A percentile compares a stretch with the other conserved stretches of the same genome.
These are phyloP conservation scores for Amoebophrya sp. DNA, from an alignment of 169 alveolate genomes.

Conservation along the genomic window DNA sequence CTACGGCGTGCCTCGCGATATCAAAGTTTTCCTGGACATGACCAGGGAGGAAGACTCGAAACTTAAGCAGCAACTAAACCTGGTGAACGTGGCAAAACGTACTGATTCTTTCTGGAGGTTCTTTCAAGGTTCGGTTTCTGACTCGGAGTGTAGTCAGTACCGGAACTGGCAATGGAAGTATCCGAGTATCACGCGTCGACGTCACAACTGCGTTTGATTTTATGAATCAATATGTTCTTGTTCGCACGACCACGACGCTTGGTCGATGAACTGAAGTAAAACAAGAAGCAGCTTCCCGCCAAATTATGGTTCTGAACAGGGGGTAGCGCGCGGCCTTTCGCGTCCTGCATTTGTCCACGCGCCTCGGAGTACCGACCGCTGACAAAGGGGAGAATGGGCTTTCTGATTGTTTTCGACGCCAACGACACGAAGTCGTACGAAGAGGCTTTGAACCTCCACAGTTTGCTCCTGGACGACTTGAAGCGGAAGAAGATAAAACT, in stretches of 20 bases:
- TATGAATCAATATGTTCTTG: too few species aligned
- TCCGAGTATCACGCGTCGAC: too few species aligned
- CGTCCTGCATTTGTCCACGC: background rate
- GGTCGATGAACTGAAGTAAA: too few species aligned
- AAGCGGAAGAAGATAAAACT: background rate
- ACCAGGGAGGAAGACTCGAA: background rate
- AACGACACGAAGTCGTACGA: constrained; percentile 10
- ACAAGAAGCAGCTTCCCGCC: too few species aligned
- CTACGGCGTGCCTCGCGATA: background rate
- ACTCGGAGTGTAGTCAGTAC: too few species aligned
- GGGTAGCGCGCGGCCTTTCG: background rate
- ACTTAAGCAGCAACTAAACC: background rate
- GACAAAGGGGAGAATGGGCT: constrained; percentile 15
- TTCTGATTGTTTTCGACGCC: constrained; percentile 12
- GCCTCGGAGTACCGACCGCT: background rate
- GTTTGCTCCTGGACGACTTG: background rate
- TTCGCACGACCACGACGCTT: too few species aligned
- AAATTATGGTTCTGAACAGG: background rate
- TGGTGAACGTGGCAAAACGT: background rate
- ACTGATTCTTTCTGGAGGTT: background rate
- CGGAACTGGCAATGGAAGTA: too few species aligned
- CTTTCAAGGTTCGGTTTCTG: too few species aligned
- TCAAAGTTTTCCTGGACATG: background rate
- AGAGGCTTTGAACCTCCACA: constrained; percentile 7
- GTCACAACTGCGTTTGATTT: too few species aligned